Base-by-base conservation (phyloP, 345 rosid genomes). In the Nephelium lappaceum region DNA sequence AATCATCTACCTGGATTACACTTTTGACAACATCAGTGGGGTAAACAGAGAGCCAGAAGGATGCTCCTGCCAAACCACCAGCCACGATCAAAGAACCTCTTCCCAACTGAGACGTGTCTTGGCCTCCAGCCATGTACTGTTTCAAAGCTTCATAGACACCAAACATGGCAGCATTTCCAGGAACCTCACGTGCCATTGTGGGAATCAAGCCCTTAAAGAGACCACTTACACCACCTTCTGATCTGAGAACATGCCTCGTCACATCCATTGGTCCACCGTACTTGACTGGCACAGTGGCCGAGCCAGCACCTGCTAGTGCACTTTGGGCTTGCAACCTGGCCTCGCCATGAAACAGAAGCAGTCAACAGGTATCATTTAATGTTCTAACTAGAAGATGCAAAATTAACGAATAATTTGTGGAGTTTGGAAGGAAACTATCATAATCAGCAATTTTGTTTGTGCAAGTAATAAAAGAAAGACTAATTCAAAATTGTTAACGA, bases 201-300 rank as follows among this genome's bases (percentile, higher is more conserved):
- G 99, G 98, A 24, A 92, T 72, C 77, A 97, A 81, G 61, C 99
- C 99, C 88, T 97, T 97, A 93, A 93, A 97, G 24, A 97, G 91
- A 67, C 99, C 99, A 78, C 85, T 65, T 6, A 77, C 64, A 10
- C 99, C 99, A 11, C 98, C 98, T 90, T 94, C 99, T 16, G 94
- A 89, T 75, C 87, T 84, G 19, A 97, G 88, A 42, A 97, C 99
- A 72, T 87, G 95, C 84, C 87, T 91, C 5, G 98, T 97, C 69
- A 97, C 99, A 19, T 97, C 99, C 90, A 94, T 90, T 24, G 99
- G 99, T 61, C 99, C 99, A 47, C 90, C 87, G 73, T 94, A 97
- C 85, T 89, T 93, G 75, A 93, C 87, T 4, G 97, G 91, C 74
- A 82, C 88, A 61, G 79, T 73, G 53, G 86, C 90, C 21, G 92